Evolutionary conservation across 2,329 filamentous ascomycete genomes (phyloP), one percentile per base, ranked within the genome.

Genomic region (Biscogniauxia marginata): DNA sequence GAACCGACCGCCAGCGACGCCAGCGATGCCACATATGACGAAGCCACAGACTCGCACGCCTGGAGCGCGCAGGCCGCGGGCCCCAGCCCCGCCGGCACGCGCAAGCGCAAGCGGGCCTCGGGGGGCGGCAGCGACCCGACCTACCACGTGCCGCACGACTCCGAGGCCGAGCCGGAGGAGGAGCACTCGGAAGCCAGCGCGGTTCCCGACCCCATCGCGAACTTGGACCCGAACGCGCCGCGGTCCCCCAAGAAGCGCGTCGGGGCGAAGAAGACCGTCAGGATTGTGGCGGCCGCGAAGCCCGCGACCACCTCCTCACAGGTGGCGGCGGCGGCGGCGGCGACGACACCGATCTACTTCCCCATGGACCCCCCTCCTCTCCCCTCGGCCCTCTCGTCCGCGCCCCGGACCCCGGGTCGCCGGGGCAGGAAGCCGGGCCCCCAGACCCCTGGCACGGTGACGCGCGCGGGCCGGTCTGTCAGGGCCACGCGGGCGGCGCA

Each of bases 141-240:
- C 7, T 43, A 24, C 44, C 11, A 9, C 23, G n/a, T 7, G 9
- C 18, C 20, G 8, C 45, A 43, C 6, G 34, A 16, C 43, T n/a
- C 52, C 24, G 59, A 43, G 4, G 55, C 55, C 6, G 57, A 60
- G 11, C 22, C 52, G 11, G 39, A 52, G 2, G 65, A 68, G 47
- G 66, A 68, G 50, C 64, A 62, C 59, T 67, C 64, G 19, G 66
- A 68, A 57, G 49, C 44, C 4, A 56, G 58, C 53, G 66, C 66
- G n/a, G 65, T 62, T 8, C 8, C 59, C 6, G 66, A 68, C 19
- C 58, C 63, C 1, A 20, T 60, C 4, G 43, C 34, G 4, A 59
- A 67, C 30, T 50, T 68, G 11, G 55, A 21, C 1, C 22, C 39
- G 0, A 49, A 59, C 23, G 46, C 58, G n/a, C 52, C 54, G n/a